Percentiles rank a stretch among this genome's conserved stretches.
These are phyloP conservation scores for Ceratobasidium sp. DNA, from an alignment of 1,284 basidiomycete genomes.

Conservation along the genomic window DNA sequence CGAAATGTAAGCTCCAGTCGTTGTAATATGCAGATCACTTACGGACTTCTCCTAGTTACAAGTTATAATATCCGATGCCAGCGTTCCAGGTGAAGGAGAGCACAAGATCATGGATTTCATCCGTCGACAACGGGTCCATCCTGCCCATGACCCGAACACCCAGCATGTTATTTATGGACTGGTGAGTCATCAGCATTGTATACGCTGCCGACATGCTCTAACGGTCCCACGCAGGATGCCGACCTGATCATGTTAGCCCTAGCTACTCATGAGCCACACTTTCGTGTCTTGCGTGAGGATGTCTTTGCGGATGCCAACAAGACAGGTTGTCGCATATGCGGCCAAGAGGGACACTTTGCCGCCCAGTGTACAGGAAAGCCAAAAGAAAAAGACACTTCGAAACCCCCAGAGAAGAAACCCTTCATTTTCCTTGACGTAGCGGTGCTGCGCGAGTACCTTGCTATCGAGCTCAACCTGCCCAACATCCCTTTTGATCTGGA, in stretches of 20 bases:
- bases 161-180: slow-evolving; percentile 97
- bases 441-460: slow-evolving; percentile 95
- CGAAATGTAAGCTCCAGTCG: slow-evolving; percentile 73
- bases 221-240: slow-evolving; percentile 75
- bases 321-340: slow-evolving; percentile 89
- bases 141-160: slow-evolving; percentile 94
- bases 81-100: slow-evolving; percentile 98
- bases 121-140: slow-evolving; percentile 86
- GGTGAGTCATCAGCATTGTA: slow-evolving; percentile 60
- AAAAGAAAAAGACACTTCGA: slow-evolving; percentile 60
- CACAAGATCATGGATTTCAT: slow-evolving; percentile 99
- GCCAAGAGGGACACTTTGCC: slow-evolving; percentile 93
- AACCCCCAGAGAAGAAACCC: slow-evolving; percentile 87
- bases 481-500: slow-evolving; percentile 87
- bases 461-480: slow-evolving; percentile 90
- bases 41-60: slow-evolving; percentile 69
- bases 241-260: slow-evolving; percentile 99
- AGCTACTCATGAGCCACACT: slow-evolving; percentile 98
- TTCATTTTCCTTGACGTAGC: slow-evolving; percentile 99
- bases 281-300: slow-evolving; percentile 97
- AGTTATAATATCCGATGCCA: slow-evolving; percentile 96
- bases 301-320: slow-evolving; percentile 90
- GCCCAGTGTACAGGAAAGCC: slow-evolving; percentile 83
- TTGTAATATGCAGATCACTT: slow-evolving; percentile 11
- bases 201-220: not conserved